These are phyloP conservation scores for Termitomyces sp. DNA, from an alignment of 768 basidiomycete species.

Conservation along the genomic window DNA sequence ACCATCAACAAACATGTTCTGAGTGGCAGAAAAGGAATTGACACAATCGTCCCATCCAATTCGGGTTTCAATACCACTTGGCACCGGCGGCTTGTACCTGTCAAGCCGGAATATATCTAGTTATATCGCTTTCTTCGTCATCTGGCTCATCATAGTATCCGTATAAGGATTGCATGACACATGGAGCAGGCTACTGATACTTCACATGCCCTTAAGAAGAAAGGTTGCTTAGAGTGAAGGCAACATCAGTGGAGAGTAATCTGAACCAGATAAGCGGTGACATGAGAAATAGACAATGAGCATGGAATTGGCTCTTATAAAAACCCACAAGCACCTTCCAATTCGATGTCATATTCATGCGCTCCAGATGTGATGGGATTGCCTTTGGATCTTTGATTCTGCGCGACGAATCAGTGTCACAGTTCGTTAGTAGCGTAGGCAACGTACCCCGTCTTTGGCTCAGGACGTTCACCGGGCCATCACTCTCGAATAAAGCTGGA, in stretches of 20 bases:
- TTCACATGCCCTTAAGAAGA: slow-evolving; percentile 77
- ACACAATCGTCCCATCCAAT: slow-evolving; percentile 81
- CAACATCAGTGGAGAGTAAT: too few relatives aligned
- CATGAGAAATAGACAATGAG: not conserved
- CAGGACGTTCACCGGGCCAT: slow-evolving; percentile 48
- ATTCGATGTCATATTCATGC: slow-evolving; percentile 92
- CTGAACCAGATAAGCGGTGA: slow-evolving; percentile 20
- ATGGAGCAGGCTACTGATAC: slow-evolving; percentile 96
- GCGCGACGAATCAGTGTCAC: slow-evolving; percentile 4
- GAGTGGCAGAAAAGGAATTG: slow-evolving; percentile 78
- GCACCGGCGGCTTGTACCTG: slow-evolving; percentile 83
- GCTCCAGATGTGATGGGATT: slow-evolving; percentile 79
- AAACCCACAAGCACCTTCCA: slow-evolving; percentile 68
- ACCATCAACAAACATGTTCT: slow-evolving; percentile 99
- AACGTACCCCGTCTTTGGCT: slow-evolving; percentile 55
- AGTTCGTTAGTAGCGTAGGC: not conserved
- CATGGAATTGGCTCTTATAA: not conserved
- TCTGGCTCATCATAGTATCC: slow-evolving; percentile 90
- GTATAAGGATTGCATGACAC: slow-evolving; percentile 84
- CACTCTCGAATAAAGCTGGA: slow-evolving; percentile 10
- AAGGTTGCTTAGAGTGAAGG: too few relatives aligned
- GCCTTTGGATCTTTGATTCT: slow-evolving; percentile 89
- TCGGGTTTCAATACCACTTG: slow-evolving; percentile 74
- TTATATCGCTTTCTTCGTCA: slow-evolving; percentile 98
- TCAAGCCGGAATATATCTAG: slow-evolving; percentile 96